phyloP scores from a whole-genome alignment of 2,329 filamentous ascomycete species.

The Ophioceras dolichostomum region DNA sequence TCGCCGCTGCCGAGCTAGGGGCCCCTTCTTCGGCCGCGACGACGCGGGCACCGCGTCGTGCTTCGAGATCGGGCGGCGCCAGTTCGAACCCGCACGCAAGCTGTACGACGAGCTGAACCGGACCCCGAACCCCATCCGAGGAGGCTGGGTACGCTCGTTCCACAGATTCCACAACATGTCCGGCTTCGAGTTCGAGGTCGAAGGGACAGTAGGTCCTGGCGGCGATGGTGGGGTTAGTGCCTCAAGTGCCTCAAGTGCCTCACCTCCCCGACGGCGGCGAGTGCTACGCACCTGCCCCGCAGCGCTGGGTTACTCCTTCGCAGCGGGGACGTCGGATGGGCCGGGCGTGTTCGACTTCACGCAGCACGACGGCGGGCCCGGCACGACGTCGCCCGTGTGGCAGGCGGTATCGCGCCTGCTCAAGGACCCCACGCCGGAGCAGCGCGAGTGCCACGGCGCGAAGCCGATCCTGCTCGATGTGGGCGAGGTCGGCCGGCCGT shows the following conservation, averaged over 20 bases:
- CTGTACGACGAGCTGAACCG: conserved; percentile 34
- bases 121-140: conserved; percentile 38
- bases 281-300: conserved; percentile 59
- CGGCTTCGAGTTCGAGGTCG: conserved; percentile 57
- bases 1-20: conserved; percentile 58
- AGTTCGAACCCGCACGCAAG: conserved; percentile 42
- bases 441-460: conserved; percentile 62
- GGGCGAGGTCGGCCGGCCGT: conserved; percentile 65
- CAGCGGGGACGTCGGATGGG: conserved; percentile 79
- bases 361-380: conserved; percentile 66
- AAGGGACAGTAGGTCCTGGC: too few species aligned
- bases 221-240: too few species aligned
- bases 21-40: conserved; percentile 51
- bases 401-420: conserved; percentile 59
- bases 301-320: conserved; percentile 79
- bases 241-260: too few species aligned
- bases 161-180: conserved; percentile 74
- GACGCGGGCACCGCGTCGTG: conserved; percentile 66
- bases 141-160: conserved; percentile 59
- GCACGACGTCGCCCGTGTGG: conserved; percentile 62
- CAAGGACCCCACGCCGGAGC: conserved; percentile 55
- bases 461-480: conserved; percentile 86
- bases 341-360: conserved; percentile 86
- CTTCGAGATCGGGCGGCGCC: conserved; percentile 59
- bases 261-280: neutral